A percentile compares a stretch with the other conserved stretches of the same genome.
Conservation (phyloP, 176 grass and related monocot genomes). For the Phragmites australis region DNA sequence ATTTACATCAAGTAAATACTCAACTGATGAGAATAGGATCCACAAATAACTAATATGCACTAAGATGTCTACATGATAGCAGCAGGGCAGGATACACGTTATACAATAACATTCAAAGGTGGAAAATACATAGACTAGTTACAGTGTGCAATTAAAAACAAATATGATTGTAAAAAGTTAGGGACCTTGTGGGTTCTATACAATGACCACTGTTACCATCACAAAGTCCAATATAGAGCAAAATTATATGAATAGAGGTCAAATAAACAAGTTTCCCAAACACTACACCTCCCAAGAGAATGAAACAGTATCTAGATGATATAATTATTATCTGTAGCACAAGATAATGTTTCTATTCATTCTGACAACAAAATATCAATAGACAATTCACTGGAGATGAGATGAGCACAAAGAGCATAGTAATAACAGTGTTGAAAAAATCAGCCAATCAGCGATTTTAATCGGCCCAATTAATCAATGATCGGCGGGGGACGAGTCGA, state of each 20-base stretch:
- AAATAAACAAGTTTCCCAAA: not conserved
- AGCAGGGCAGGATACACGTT: not conserved
- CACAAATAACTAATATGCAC: no score
- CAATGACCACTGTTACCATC: no score
- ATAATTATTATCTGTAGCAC: not conserved
- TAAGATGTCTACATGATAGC: not conserved
- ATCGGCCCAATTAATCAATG: no score
- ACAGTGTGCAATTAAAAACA: not conserved
- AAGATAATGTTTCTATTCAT: no score
- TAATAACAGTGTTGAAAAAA: no score
- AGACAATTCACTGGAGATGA: not conserved
- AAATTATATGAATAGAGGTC: not conserved
- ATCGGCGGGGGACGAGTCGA: no score
- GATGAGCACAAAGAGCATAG: not conserved
- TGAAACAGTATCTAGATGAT: not conserved
- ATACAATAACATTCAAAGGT: not conserved
- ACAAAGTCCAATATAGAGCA: not conserved
- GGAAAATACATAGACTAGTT: no score
- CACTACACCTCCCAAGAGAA: not conserved
- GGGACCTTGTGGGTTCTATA: no score
- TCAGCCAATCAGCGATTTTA: no score
- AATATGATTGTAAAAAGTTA: not conserved
- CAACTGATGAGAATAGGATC: not conserved
- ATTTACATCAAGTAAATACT: not conserved
- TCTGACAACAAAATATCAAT: no score